phyloP scores from a whole-genome alignment of 2,329 filamentous ascomycete species.

The Periconia sp. region DNA sequence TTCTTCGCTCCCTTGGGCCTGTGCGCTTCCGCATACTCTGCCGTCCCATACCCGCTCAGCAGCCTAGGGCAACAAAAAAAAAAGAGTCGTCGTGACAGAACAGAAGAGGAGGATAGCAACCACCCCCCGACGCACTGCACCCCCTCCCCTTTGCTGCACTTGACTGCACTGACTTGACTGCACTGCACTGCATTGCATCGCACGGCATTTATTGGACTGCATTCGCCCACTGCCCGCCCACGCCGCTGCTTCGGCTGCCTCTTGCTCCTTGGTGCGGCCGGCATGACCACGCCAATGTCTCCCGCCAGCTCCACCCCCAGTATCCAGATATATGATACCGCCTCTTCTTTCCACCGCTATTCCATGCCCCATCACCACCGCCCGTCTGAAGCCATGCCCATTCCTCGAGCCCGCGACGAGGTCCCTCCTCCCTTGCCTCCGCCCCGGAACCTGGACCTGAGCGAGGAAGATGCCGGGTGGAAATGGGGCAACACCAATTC shows the following conservation, averaged over 20 bases:
- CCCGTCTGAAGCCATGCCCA: constrained; percentile 59
- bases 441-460: constrained; percentile 60
- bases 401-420: constrained; percentile 59
- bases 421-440: constrained; percentile 64
- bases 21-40: constrained; percentile 2
- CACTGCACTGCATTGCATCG: too few species aligned
- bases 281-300: constrained; percentile 37
- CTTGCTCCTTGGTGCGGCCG: constrained; percentile 8
- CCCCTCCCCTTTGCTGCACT: too few species aligned
- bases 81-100: neutral
- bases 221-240: constrained; percentile 20
- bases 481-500: constrained; percentile 64
- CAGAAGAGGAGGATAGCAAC: too few species aligned
- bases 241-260: constrained; percentile 31
- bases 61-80: constrained; percentile 10
- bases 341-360: constrained; percentile 32
- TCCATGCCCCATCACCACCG: constrained; percentile 34
- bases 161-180: too few species aligned
- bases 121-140: too few species aligned
- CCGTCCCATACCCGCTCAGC: neutral
- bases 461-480: constrained; percentile 62
- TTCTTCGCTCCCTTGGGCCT: constrained; percentile 1
- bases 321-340: constrained; percentile 46
- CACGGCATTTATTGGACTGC: too few species aligned
- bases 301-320: constrained; percentile 42